A percentile compares a stretch with the other conserved stretches of the same genome.
These are phyloP conservation scores for Ascoidea asiatica DNA, from an alignment of 805 yeast genomes.

Conservation along the genomic window DNA sequence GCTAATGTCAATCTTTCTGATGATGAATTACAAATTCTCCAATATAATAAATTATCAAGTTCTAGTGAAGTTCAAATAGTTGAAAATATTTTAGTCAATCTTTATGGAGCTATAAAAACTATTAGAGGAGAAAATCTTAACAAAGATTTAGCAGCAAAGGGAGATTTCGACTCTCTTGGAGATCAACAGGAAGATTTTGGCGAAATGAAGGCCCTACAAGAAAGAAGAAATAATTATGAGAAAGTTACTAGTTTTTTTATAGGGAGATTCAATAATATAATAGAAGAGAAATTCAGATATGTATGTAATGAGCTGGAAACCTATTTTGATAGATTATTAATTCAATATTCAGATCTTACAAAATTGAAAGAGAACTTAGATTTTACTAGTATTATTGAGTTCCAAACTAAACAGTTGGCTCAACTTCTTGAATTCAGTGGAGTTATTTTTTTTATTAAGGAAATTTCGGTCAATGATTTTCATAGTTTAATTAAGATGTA, in stretches of 20 bases:
- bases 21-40: conserved; percentile 32
- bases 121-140: conserved; percentile 35
- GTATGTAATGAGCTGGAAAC: conserved; percentile 19
- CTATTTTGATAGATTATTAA: conserved; percentile 4
- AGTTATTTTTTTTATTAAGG: conserved; percentile 43
- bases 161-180: conserved; percentile 14
- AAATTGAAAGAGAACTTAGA: conserved; percentile 12
- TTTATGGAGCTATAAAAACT: conserved; percentile 54
- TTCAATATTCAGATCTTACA: not conserved
- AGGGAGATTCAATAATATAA: conserved; percentile 27
- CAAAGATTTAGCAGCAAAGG: conserved; percentile 20
- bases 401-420: conserved; percentile 19
- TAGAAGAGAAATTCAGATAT: conserved; percentile 27
- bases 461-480: conserved; percentile 35
- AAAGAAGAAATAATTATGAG: conserved; percentile 50
- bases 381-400: conserved; percentile 11
- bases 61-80: conserved; percentile 26
- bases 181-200: conserved; percentile 23
- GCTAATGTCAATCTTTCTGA: conserved; percentile 58
- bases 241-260: conserved; percentile 37
- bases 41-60: conserved; percentile 29
- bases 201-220: conserved; percentile 59
- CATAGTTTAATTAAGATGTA: conserved; percentile 25
- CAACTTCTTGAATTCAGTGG: conserved; percentile 33
- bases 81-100: conserved; percentile 41